Conservation (phyloP, 169 alveolate genomes). For the Babesia microti region DNA sequence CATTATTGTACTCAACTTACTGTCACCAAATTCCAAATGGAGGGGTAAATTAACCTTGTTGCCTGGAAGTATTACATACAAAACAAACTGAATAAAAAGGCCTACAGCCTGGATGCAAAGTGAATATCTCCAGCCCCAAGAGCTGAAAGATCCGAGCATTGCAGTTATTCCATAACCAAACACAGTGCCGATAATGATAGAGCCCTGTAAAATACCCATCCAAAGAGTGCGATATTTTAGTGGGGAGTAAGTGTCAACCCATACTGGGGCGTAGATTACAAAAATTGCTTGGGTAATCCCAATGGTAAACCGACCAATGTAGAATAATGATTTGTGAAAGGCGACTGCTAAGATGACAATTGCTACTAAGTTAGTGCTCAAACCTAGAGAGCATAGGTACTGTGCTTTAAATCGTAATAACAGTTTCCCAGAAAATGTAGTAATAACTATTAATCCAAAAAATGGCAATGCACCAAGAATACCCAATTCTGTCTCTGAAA, state of each 20-base stretch:
- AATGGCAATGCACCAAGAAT: conserved; percentile 61
- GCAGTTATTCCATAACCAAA: conserved; percentile 52
- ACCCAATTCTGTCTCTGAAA: conserved; percentile 31
- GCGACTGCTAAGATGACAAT: conserved; percentile 52
- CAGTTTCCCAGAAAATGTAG: conserved; percentile 52
- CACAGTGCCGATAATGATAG: conserved; percentile 74
- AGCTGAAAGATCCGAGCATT: background rate
- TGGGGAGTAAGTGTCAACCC: conserved; percentile 89
- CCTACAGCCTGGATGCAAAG: conserved; percentile 8
- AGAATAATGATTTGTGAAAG: conserved; percentile 51
- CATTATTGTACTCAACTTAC: background rate
- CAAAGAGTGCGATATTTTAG: conserved; percentile 71
- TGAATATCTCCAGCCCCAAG: conserved; percentile 25
- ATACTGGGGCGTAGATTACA: conserved; percentile 85
- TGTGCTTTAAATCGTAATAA: conserved; percentile 48
- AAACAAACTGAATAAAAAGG: background rate
- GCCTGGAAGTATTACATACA: conserved; percentile 13
- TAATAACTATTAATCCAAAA: conserved; percentile 56
- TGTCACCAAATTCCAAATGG: background rate
- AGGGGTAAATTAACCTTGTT: conserved; percentile 10
- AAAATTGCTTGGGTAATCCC: conserved; percentile 84
- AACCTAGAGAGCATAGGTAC: conserved; percentile 37
- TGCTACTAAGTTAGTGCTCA: conserved; percentile 35
- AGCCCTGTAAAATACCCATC: conserved; percentile 85
- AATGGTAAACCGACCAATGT: conserved; percentile 65